Base-by-base conservation (phyloP, 2,329 filamentous ascomycete species). In the Neonectria hederae region DNA sequence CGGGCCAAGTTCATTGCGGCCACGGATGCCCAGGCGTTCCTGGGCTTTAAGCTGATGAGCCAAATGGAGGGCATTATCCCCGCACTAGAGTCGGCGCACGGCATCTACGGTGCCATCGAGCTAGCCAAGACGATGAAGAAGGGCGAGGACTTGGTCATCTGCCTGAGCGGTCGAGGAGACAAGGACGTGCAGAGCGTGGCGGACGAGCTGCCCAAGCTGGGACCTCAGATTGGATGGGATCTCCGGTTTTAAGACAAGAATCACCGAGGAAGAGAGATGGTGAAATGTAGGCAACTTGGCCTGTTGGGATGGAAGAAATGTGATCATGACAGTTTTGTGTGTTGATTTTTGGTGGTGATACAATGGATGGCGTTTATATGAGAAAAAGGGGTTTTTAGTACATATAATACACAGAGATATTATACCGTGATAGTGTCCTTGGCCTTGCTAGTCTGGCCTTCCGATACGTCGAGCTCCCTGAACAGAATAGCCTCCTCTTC, bases 121-220 rank as follows among this genome's bases (percentile, higher is more conserved):
- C 82, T 98, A 63, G 95, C 95, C 66, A 97, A 97, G 89, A 93
- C 90, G 62, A 94, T 97, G 93, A 86, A 86, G 70, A 92, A 94
- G 83, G 94, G 88, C 56, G 83, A 97, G 81, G 94, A 98, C 75
- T 83, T 99, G 28, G 95, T 99, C 64, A 94, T 99, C 67, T 98
- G 95, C 81, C 79, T 99, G 40, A 97, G 92, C 76, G 96, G 96
- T 9, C 86, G 96, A 72, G 96, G 96, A 67, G 96, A 99, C 81
- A 99, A 99, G 88, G 96, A 99, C 76, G 96, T 99, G 63, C 94
- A 99, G 87, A 97, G 93, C 75, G 95, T 99, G 55, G 96, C 96
- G 0, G 96, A 99, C 76, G 93, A 97, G 81, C 82, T 99, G 76
- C 95, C 95, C 19, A 92, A 86, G 71, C 80, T 99, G 66, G 95